Percentiles rank a stretch among this genome's conserved stretches.
Conservation (phyloP, 306 rosid genomes). For the Vigna hirtella region DNA sequence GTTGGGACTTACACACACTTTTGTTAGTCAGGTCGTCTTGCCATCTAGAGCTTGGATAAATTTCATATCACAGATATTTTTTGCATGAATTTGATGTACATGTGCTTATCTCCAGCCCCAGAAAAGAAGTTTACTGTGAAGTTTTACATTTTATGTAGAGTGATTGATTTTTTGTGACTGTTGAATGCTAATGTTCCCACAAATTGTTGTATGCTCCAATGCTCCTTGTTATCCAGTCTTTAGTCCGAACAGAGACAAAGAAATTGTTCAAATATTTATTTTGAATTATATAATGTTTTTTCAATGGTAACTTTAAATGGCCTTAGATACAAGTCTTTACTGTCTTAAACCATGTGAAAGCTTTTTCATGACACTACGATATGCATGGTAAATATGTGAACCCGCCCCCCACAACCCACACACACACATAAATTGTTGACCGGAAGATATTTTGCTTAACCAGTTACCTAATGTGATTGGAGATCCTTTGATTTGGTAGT, state of each 20-base stretch:
- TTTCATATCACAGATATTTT: constrained; percentile 18
- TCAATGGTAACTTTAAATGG: constrained; percentile 19
- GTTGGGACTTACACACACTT: constrained; percentile 36
- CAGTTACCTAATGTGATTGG: constrained; percentile 22
- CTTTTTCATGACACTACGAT: neutral
- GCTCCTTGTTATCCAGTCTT: constrained; percentile 10
- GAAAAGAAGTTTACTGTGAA: neutral
- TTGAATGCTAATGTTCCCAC: constrained; percentile 24
- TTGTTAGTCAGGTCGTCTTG: constrained; percentile 33
- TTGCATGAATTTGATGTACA: constrained; percentile 27
- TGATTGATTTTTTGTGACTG: constrained; percentile 20
- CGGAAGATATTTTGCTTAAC: constrained; percentile 16
- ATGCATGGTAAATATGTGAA: constrained; percentile 17
- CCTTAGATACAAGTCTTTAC: neutral
- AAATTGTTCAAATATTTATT: constrained; percentile 15
- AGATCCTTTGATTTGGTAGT: constrained; percentile 34
- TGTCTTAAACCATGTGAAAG: constrained; percentile 12
- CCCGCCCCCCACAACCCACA: too few species aligned
- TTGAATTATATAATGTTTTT: constrained; percentile 9
- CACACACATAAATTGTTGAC: neutral
- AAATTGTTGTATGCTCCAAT: constrained; percentile 6
- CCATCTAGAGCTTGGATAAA: constrained; percentile 30
- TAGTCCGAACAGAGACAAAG: constrained; percentile 4
- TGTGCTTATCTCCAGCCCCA: neutral
- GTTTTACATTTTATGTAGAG: neutral